Conservation (phyloP, 352 stramenopile genomes). For the Globisporangium polare region DNA sequence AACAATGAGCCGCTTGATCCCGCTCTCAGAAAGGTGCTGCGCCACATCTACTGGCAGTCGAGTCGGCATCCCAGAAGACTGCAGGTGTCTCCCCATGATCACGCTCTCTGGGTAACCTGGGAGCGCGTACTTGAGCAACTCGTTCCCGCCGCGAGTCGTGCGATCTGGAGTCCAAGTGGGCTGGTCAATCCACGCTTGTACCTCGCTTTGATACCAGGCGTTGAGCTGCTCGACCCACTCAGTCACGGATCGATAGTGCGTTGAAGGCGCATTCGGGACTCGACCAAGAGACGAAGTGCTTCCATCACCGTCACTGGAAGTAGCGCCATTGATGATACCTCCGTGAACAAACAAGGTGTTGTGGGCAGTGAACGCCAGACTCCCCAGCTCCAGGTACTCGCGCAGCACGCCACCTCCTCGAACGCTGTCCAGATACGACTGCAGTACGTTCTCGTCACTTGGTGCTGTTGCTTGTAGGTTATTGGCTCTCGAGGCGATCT, state of each 20-base stretch:
- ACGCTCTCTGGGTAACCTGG: constrained; percentile 57
- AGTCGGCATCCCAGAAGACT: constrained; percentile 75
- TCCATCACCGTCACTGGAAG: constrained; percentile 18
- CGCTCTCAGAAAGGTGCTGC: constrained; percentile 52
- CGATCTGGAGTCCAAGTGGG: constrained; percentile 71
- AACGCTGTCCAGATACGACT: constrained; percentile 78
- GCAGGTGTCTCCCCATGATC: constrained; percentile 68
- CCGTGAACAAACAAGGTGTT: constrained; percentile 93
- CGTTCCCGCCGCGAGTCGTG: constrained; percentile 49
- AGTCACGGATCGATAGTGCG: constrained; percentile 27
- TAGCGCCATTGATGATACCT: constrained; percentile 63
- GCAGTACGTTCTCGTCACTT: constrained; percentile 73
- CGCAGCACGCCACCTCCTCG: constrained; percentile 66
- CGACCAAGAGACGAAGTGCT: constrained; percentile 57
- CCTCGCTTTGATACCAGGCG: constrained; percentile 65
- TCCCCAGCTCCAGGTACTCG: constrained; percentile 81
- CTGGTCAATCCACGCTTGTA: constrained; percentile 75
- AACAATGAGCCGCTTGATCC: constrained; percentile 86
- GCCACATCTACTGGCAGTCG: constrained; percentile 39
- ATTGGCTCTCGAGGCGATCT: constrained; percentile 45
- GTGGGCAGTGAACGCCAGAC: constrained; percentile 74
- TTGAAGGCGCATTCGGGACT: constrained; percentile 50
- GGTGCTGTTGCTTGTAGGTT: constrained; percentile 19
- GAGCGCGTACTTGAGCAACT: constrained; percentile 71
- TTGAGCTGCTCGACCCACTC: constrained; percentile 81